Evolutionary conservation across 176 grass and related monocot genomes (phyloP).

Genomic region (Coix lacrymajobi): DNA sequence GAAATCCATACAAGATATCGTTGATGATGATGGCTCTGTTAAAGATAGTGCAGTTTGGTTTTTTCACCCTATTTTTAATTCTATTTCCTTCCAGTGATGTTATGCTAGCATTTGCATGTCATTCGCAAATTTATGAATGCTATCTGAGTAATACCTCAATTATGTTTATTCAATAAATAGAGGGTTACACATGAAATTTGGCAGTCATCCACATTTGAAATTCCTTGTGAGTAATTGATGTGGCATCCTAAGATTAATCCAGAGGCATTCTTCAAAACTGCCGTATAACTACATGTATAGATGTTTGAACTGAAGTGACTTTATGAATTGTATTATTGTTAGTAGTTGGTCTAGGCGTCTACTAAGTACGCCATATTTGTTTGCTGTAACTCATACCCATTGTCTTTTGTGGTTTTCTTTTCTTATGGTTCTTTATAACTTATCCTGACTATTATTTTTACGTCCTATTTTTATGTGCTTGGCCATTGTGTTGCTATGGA

Average conservation of each 20-base stretch:
- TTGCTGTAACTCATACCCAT: not conserved
- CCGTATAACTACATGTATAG: not conserved
- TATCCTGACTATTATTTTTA: not conserved
- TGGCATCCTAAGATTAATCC: not conserved
- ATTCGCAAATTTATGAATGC: not conserved
- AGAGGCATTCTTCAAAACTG: not conserved
- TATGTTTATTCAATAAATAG: not conserved
- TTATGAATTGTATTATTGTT: not conserved
- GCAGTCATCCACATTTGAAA: constrained; percentile 4
- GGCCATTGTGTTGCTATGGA: not conserved
- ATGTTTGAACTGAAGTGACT: constrained; percentile 14
- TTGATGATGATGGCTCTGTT: constrained; percentile 74
- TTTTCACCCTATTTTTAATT: constrained; percentile 9
- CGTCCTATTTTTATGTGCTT: not conserved
- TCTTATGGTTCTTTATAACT: not conserved
- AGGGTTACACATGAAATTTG: constrained; percentile 9
- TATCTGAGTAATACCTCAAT: not conserved
- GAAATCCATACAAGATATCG: constrained; percentile 54
- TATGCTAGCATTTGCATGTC: constrained; percentile 18
- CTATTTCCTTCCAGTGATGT: constrained; percentile 17
- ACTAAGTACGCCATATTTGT: constrained; percentile 7
- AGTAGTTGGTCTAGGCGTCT: not conserved
- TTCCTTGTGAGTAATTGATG: constrained; percentile 5
- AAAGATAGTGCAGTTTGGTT: constrained; percentile 72
- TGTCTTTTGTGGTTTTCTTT: not conserved